Conservation (phyloP, 192 early-diverging fungal genomes). For the Geosiphon pyriformis region DNA sequence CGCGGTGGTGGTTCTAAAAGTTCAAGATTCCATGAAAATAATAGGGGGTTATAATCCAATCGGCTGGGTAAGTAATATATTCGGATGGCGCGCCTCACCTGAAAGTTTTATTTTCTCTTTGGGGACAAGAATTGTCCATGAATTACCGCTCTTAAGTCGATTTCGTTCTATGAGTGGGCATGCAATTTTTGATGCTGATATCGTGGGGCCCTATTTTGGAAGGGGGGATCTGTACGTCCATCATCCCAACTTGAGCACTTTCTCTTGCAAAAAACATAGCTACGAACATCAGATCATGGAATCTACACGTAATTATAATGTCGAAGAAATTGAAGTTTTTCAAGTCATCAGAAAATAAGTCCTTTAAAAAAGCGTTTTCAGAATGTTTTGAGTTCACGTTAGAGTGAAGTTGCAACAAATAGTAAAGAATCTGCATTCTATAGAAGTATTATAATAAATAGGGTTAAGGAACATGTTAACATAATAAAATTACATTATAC, state of each 20-base stretch:
- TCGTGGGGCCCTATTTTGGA: not conserved
- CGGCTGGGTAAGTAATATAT: not conserved
- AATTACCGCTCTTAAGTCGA: not conserved
- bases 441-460: no score
- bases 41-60: slow-evolving; percentile 13
- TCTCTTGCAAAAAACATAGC: not conserved
- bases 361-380: no score
- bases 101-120: slow-evolving; percentile 19
- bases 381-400: no score
- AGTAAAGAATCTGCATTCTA: no score
- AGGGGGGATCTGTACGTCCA: not conserved
- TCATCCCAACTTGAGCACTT: not conserved
- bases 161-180: not conserved
- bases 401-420: no score
- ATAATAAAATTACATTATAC: no score
- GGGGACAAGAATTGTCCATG: not conserved
- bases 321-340: no score
- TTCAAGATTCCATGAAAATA: slow-evolving; percentile 1
- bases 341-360: no score
- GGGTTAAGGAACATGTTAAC: no score
- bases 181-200: not conserved
- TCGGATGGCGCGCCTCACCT: not conserved
- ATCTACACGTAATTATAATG: no score
- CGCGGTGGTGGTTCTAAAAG: not conserved
- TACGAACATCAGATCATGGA: not conserved